Base-by-base conservation (phyloP, 129 eudicot species). In the Flaveria bidentis region DNA sequence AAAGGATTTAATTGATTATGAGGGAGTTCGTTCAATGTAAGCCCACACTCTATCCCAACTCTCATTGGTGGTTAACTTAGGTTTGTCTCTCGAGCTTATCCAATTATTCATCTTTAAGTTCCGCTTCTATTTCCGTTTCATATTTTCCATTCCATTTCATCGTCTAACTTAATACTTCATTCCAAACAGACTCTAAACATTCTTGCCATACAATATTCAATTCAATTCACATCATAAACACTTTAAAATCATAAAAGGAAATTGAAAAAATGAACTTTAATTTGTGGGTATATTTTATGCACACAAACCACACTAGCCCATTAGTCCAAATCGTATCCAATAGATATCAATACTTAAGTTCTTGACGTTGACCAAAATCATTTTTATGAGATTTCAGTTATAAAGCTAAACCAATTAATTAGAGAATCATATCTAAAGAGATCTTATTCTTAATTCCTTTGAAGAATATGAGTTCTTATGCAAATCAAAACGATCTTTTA, bases 391-490 rank as follows among this genome's bases (percentile, higher is more conserved):
- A 65, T 73, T 18, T 42, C 46, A 72, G 44, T 72, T 17, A 26
- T 41, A 63, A 52, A 45, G 20, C 13, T 65, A 53, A 64, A 64
- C 50, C 53, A 12, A 33, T 49, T 33, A 78, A 60, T 23, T 64
- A 73, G 74, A 66, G 83, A 80, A 80, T 73, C 62, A 80, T 73
- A 80, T 80, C 83, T 26, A 79, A 51, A 67, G 46, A 51, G 69
- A 80, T 80, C 53, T 80, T 80, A 80, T 80, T 73, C 74, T 80
- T 73, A 72, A 66, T 80, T 65, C 79, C 58, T 28, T 62, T 51
- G 60, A 72, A 52, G 61, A 64, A 49, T 50, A 30, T 28, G 53
- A 79, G 66, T 58, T 72, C 67, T 50, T 72, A 41, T 23, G 74
- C 61, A 64, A 72, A 79, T 72, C 39, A 72, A 51, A 79, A 16